Percentiles rank a stretch among this genome's conserved stretches.
Conservation (phyloP, 768 basidiomycete genomes). For the Hygrophorus pudorinus region DNA sequence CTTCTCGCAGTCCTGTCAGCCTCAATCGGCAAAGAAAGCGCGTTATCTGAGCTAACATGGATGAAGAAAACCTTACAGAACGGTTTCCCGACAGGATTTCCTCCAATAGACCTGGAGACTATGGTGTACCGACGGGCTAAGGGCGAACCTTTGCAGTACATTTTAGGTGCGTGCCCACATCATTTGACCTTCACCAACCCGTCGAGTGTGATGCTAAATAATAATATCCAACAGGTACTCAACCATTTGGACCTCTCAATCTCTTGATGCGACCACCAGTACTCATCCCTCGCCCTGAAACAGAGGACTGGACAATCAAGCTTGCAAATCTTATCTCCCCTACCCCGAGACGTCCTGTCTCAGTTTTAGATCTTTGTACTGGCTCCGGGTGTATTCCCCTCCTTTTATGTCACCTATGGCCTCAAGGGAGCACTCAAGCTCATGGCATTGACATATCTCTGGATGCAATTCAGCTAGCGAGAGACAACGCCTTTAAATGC, state of each 20-base stretch:
- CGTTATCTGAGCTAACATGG: conserved; percentile 33
- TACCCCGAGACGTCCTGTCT: conserved; percentile 22
- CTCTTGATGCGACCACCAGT: conserved; percentile 68
- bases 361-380: conserved; percentile 83
- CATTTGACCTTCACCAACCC: conserved; percentile 7
- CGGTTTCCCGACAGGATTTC: background rate
- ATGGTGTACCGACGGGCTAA: conserved; percentile 50
- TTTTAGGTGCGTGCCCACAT: conserved; percentile 55
- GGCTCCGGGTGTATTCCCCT: conserved; percentile 90
- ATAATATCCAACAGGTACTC: conserved; percentile 42
- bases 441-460: conserved; percentile 61
- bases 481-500: conserved; percentile 37
- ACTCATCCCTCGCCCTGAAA: conserved; percentile 93
- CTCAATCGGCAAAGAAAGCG: conserved; percentile 26
- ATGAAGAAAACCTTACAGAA: conserved; percentile 21
- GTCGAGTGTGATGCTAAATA: conserved; percentile 8
- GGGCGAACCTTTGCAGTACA: conserved; percentile 86
- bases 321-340: conserved; percentile 42
- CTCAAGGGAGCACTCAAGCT: conserved; percentile 41
- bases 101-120: conserved; percentile 17
- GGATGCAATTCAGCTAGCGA: conserved; percentile 43
- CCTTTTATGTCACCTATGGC: conserved; percentile 61
- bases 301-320: conserved; percentile 69
- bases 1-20: conserved; percentile 13
- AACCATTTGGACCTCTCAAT: conserved; percentile 80